Evolutionary conservation across 805 yeast species (phyloP).

Genomic region (Hanseniaspora guilliermondii): DNA sequence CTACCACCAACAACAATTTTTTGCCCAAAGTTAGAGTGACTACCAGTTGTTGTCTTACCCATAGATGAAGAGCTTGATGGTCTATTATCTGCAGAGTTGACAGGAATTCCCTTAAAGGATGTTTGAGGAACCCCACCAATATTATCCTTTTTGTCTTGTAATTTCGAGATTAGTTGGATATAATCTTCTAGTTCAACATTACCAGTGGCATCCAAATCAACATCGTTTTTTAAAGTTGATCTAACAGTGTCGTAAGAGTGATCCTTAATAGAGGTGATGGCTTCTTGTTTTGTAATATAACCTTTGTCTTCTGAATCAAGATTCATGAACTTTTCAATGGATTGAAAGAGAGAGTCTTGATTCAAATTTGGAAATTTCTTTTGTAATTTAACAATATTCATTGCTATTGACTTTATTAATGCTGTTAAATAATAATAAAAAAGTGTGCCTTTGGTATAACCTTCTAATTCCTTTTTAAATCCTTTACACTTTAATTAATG

Average conservation of each 20-base stretch:
- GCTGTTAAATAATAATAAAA: background rate
- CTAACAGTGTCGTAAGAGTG: conserved; percentile 86
- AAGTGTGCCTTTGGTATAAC: background rate
- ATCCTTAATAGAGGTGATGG: conserved; percentile 65
- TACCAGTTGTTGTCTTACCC: conserved; percentile 19
- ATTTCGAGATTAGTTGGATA: conserved; percentile 70
- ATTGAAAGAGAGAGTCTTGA: conserved; percentile 73
- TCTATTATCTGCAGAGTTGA: conserved; percentile 20
- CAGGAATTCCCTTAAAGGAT: conserved; percentile 22
- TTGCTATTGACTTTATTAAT: background rate
- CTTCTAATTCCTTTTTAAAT: background rate
- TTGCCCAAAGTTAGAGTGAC: conserved; percentile 41
- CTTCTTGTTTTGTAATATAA: conserved; percentile 83
- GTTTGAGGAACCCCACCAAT: conserved; percentile 17
- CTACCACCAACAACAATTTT: conserved; percentile 75
- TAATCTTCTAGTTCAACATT: conserved; percentile 93
- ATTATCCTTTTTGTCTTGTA: conserved; percentile 36
- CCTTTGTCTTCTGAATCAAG: conserved; percentile 89
- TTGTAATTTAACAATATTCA: conserved; percentile 56
- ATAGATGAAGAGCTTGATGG: conserved; percentile 25
- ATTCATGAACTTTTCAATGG: conserved; percentile 75
- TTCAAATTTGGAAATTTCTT: conserved; percentile 75
- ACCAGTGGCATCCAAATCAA: conserved; percentile 90
- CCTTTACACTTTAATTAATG: no score
- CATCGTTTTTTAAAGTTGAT: conserved; percentile 71